These are phyloP conservation scores for Heliocybe sulcata DNA, from an alignment of 1,284 basidiomycete species.

Conservation along the genomic window DNA sequence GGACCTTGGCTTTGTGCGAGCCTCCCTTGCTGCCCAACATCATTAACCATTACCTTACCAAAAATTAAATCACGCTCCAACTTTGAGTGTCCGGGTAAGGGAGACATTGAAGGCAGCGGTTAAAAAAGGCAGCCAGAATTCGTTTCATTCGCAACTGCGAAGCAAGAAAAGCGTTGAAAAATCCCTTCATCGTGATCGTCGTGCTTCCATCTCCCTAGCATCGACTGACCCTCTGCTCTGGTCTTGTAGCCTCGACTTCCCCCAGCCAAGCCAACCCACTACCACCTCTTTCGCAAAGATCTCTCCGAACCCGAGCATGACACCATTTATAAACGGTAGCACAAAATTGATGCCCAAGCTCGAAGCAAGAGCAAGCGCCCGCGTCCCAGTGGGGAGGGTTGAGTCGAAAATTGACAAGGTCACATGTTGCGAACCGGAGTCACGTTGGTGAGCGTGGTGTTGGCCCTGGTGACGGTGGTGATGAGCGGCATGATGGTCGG, in stretches of 20 bases:
- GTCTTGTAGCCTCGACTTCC: not conserved
- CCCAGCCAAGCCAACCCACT: slow-evolving; percentile 53
- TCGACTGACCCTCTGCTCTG: not conserved
- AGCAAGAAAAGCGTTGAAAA: not conserved
- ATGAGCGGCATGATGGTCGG: slow-evolving; percentile 13
- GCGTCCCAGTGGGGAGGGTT: slow-evolving; percentile 55
- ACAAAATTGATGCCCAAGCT: slow-evolving; percentile 88
- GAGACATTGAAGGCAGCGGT: too few relatives aligned
- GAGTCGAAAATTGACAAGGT: slow-evolving; percentile 79
- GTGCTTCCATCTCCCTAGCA: not conserved
- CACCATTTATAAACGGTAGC: slow-evolving; percentile 93
- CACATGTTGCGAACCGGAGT: slow-evolving; percentile 30
- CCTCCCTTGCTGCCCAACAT: too few relatives aligned
- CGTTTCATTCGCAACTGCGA: too few relatives aligned
- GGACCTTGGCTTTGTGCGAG: too few relatives aligned
- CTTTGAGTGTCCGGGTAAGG: too few relatives aligned
- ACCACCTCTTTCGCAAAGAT: slow-evolving; percentile 91
- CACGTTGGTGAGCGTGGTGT: slow-evolving; percentile 18
- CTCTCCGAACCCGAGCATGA: slow-evolving; percentile 98
- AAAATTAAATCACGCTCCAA: too few relatives aligned
- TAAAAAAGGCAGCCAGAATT: too few relatives aligned
- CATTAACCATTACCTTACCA: too few relatives aligned
- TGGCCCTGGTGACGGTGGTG: slow-evolving; percentile 13
- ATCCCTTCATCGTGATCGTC: not conserved
- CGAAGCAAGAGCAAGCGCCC: slow-evolving; percentile 69